phyloP scores from a whole-genome alignment of 768 basidiomycete genomes.

The Tulasnella sp. region DNA sequence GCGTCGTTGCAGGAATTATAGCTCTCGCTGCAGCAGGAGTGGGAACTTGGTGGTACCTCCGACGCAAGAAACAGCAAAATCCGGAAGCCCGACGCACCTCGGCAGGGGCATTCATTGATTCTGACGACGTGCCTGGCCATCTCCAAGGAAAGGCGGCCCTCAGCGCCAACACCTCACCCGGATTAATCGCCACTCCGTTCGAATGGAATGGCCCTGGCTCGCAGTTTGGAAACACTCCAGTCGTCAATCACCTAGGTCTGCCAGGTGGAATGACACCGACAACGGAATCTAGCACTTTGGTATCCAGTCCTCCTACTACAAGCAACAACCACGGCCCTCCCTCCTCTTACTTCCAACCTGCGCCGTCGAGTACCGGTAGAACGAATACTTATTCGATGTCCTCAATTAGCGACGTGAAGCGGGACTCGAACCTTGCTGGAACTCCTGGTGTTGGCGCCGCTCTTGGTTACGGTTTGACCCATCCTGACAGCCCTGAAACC shows the following conservation, averaged over 20 bases:
- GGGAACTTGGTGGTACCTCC: neutral
- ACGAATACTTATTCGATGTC: conserved; percentile 1
- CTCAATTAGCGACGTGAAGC: neutral
- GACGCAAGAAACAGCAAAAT: neutral
- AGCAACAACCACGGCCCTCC: neutral
- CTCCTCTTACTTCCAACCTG: neutral
- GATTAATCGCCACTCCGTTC: conserved; percentile 9
- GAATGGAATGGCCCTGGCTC: conserved; percentile 10
- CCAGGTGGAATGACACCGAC: neutral
- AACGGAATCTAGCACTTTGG: neutral
- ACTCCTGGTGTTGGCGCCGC: neutral
- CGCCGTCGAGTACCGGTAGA: neutral
- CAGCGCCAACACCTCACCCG: neutral
- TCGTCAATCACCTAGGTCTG: neutral
- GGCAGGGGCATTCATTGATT: neutral
- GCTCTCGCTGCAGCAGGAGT: neutral
- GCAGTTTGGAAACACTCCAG: neutral
- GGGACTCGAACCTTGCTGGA: neutral
- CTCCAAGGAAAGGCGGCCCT: neutral
- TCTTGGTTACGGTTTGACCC: neutral
- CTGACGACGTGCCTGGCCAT: neutral
- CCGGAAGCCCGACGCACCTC: neutral
- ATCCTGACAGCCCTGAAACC: conserved; percentile 2
- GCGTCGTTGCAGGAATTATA: neutral
- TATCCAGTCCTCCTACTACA: neutral